Base-by-base conservation (phyloP, 352 stramenopile species). In the Pythium vanterpoolii region DNA sequence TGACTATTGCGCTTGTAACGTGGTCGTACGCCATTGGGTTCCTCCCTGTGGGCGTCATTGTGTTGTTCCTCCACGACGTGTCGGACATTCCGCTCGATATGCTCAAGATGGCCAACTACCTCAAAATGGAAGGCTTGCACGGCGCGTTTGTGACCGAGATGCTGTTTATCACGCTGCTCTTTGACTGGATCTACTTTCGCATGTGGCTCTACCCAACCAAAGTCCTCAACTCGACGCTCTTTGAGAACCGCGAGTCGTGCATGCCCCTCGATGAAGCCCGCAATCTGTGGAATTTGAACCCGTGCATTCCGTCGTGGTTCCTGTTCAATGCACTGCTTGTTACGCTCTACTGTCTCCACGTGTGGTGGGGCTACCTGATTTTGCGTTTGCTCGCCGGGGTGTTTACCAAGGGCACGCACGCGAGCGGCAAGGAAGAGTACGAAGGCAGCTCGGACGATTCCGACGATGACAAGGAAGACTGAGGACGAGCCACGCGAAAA, bases 91-190 rank as follows among this genome's bases (percentile, higher is more conserved):
- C 86, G 31, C 71, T 96, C 31, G 87, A 96, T 60, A 74, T 93
- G 68, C 68, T 96, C 48, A 96, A 96, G 73, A 95, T 96, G 84
- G 68, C 64, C 66, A 96, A 96, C 69, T 94, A 95, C 77, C 77
- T 95, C 58, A 93, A 95, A 54, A 62, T 95, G 43, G 86, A 95
- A 63, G 86, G 83, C 47, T 57, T 77, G 27, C 68, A 68, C 18
- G 86, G 83, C 16, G 55, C 87, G 27, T 95, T 95, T 49, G 63
- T 74, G 48, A 84, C 68, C 60, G 87, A 96, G 51, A 72, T 91
- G 27, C 47, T 85, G n/a, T 95, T 93, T 56, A 72, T 86, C 19
- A 66, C 71, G 13, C 72, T 84, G 18, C 53, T 95, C 23, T 33
- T 73, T 26, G 61, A 83, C 40, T 96, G 87, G 87, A 69, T 88